These are phyloP conservation scores for Tympanopsis confertula DNA, from an alignment of 2,329 filamentous ascomycete genomes.

Conservation along the genomic window DNA sequence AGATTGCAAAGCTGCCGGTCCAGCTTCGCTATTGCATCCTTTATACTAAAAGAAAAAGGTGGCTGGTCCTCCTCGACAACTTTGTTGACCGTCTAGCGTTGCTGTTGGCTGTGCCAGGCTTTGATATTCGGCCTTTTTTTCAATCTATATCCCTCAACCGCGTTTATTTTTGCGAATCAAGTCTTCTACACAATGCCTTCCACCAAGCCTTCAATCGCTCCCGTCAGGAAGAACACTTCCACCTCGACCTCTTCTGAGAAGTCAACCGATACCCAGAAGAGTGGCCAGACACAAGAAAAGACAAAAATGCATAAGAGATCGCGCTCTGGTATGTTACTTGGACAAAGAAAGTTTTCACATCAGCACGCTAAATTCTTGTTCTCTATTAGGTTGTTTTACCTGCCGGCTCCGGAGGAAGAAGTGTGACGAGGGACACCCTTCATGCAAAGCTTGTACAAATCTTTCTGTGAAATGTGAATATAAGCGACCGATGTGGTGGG, in stretches of 20 bases:
- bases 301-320: background rate
- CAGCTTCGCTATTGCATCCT: background rate
- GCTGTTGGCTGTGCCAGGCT: background rate
- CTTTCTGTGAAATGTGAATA: slow-evolving; percentile 87
- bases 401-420: slow-evolving; percentile 58
- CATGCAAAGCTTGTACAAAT: slow-evolving; percentile 56
- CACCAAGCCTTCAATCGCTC: too few species aligned
- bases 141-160: background rate
- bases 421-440: slow-evolving; percentile 53
- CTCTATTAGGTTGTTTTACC: slow-evolving; percentile 48
- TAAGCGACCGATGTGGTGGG: slow-evolving; percentile 95
- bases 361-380: background rate
- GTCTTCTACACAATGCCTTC: slow-evolving; percentile 1
- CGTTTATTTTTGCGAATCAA: too few species aligned
- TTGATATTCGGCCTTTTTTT: background rate
- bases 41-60: background rate
- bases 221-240: background rate
- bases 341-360: background rate
- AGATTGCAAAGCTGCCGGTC: background rate
- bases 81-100: too few species aligned
- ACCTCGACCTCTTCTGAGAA: background rate
- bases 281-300: background rate
- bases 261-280: background rate
- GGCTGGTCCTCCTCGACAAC: too few species aligned
- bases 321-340: background rate